phyloP scores from a whole-genome alignment of 345 rosid genomes.

The Mangifera indica region DNA sequence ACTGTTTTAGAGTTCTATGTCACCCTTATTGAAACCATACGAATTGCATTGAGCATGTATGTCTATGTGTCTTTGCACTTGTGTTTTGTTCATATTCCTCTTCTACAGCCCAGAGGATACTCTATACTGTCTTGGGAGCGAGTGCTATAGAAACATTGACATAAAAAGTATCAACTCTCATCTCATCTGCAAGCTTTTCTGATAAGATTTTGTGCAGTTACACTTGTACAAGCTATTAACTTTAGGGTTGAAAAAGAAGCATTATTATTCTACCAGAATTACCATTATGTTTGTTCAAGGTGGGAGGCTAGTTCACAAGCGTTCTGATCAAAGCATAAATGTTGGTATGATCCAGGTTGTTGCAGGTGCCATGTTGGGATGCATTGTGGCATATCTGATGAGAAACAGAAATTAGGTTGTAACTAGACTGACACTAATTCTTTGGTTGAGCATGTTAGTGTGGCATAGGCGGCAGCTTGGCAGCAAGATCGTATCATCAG shows the following conservation, averaged over 20 bases:
- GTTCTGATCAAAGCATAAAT: background rate
- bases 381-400: conserved; percentile 71
- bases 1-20: no score
- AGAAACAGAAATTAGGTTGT: conserved; percentile 47
- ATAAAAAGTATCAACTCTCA: background rate
- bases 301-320: background rate
- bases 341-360: conserved; percentile 60
- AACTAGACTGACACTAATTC: background rate
- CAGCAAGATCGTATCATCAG: background rate
- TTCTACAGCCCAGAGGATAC: background rate
- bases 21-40: no score
- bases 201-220: background rate
- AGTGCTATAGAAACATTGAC: background rate
- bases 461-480: background rate
- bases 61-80: no score
- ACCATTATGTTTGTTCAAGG: background rate
- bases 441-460: background rate
- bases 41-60: no score
- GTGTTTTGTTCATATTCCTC: background rate
- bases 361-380: conserved; percentile 78
- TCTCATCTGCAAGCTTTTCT: background rate
- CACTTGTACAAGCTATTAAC: background rate
- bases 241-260: background rate
- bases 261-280: background rate
- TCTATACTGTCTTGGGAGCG: background rate